Percentiles rank a stretch among this genome's conserved stretches.
Evolutionary conservation across 169 alveolate species (phyloP).

Genomic region (Plasmodium reichenowi): DNA sequence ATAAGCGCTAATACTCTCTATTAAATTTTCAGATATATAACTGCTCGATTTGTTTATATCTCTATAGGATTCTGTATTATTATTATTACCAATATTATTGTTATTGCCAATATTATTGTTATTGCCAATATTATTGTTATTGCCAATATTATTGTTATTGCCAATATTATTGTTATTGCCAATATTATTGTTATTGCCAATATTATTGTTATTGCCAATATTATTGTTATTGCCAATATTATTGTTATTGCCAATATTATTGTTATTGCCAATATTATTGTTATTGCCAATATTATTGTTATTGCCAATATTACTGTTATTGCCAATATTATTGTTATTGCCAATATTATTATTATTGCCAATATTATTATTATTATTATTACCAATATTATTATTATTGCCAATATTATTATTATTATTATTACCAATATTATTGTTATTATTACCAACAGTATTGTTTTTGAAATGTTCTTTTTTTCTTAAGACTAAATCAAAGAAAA

Average conservation of each 20-base stretch:
- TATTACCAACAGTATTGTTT: background rate
- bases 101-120: background rate
- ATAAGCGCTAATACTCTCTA: conserved; percentile 31
- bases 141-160: background rate
- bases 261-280: background rate
- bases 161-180: background rate
- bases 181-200: background rate
- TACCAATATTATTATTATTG: background rate
- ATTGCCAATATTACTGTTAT: background rate
- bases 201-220: background rate
- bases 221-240: background rate
- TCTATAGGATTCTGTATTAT: background rate
- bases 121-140: background rate
- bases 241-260: background rate
- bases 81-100: background rate
- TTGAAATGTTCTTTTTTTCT: background rate
- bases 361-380: background rate
- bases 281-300: background rate
- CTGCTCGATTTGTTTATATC: too few species aligned
- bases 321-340: background rate
- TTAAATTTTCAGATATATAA: conserved; percentile 12
- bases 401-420: background rate
- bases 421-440: background rate
- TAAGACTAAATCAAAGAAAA: conserved; percentile 56
- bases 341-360: background rate